Evolutionary conservation across 2,329 filamentous ascomycete genomes (phyloP).

Genomic region (Arthrobotrys pseudoclavata): DNA sequence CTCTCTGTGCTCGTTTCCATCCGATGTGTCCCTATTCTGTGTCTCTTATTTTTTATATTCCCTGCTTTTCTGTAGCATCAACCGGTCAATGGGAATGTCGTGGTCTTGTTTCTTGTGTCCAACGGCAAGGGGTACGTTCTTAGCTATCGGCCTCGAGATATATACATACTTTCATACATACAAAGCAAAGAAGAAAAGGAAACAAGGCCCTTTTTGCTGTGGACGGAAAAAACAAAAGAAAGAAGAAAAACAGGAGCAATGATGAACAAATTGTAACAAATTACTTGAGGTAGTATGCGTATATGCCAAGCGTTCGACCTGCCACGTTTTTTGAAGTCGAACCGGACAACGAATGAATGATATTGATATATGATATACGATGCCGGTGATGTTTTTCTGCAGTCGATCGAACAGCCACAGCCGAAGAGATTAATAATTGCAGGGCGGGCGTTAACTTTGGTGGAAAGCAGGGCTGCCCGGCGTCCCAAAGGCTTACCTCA

Average conservation of each 20-base stretch:
- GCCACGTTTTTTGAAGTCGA: too few species aligned
- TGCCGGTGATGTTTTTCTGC: too few species aligned
- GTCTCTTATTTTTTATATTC: slow-evolving; percentile 14
- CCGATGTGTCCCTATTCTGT: slow-evolving; percentile 3
- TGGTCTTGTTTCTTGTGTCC: slow-evolving; percentile 19
- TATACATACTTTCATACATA: slow-evolving; percentile 5
- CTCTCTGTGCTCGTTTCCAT: not conserved
- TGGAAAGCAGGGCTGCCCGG: slow-evolving; percentile 10
- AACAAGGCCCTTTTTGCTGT: not conserved
- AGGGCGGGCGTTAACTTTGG: not conserved
- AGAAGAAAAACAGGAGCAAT: not conserved
- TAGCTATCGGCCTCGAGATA: not conserved
- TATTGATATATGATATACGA: too few species aligned
- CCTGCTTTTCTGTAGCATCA: slow-evolving; percentile 40
- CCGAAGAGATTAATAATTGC: too few species aligned
- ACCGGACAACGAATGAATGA: too few species aligned
- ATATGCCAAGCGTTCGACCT: too few species aligned
- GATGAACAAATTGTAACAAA: too few species aligned
- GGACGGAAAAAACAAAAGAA: not conserved
- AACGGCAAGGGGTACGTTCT: not conserved
- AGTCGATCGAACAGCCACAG: not conserved
- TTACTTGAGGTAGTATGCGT: too few species aligned
- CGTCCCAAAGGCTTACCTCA: slow-evolving; percentile 40
- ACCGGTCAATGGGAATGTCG: slow-evolving; percentile 46
- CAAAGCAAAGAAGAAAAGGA: not conserved